These are phyloP conservation scores for Begonia loranthoides DNA, from an alignment of 306 rosid species.

Conservation along the genomic window DNA sequence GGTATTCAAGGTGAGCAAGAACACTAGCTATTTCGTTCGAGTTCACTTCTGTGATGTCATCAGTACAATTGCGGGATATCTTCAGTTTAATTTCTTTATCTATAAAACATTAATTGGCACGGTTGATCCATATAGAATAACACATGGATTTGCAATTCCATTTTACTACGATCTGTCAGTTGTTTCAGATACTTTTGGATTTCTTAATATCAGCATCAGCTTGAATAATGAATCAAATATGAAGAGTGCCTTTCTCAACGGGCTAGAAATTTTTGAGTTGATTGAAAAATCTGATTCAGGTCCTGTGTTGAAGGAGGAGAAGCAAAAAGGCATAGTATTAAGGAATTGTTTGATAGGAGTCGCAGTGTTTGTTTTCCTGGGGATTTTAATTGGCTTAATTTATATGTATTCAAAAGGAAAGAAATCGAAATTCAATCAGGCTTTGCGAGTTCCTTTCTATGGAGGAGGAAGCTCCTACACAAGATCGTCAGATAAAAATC, in stretches of 20 bases:
- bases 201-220: neutral
- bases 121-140: rapidly evolving
- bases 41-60: slow-evolving; percentile 5
- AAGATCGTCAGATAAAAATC: neutral
- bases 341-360: slow-evolving; percentile 2
- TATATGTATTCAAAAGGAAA: neutral
- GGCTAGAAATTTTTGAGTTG: slow-evolving; percentile 8
- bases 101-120: neutral
- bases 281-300: slow-evolving; percentile 2
- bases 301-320: neutral
- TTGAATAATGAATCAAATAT: neutral
- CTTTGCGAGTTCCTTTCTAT: neutral
- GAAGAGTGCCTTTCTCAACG: slow-evolving; percentile 1
- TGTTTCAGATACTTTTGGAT: slow-evolving; percentile 2
- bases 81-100: neutral
- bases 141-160: neutral
- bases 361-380: neutral
- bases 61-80: neutral
- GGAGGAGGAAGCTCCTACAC: neutral
- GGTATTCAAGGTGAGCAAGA: slow-evolving; percentile 8
- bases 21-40: neutral
- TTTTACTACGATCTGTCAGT: neutral
- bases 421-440: neutral
- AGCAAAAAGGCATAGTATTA: neutral
- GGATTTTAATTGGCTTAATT: neutral